These are phyloP conservation scores for Chrysopogon serrulatus DNA, from an alignment of 176 grass and related monocot species.

Conservation along the genomic window DNA sequence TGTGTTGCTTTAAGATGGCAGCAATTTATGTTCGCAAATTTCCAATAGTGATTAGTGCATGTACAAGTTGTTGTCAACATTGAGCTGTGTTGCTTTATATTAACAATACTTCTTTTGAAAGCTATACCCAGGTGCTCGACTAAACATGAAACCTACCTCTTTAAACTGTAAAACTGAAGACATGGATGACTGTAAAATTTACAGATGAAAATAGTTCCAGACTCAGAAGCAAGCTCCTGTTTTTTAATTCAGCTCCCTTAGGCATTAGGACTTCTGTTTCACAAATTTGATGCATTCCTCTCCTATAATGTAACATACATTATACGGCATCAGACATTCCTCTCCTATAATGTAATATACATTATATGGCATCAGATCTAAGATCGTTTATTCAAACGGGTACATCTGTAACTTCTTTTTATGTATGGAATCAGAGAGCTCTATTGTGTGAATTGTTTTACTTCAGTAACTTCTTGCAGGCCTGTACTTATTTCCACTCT, in stretches of 20 bases:
- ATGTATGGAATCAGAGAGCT: constrained; percentile 10
- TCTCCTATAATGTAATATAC: too few relatives aligned
- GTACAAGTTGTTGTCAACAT: not conserved
- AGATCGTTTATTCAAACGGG: not conserved
- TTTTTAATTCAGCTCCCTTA: not conserved
- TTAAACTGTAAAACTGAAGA: not conserved
- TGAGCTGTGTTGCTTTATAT: not conserved
- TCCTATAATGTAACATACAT: constrained; percentile 2
- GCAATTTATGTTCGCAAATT: not conserved
- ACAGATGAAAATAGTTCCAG: not conserved
- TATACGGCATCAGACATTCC: not conserved
- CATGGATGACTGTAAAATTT: not conserved
- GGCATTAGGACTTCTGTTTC: not conserved
- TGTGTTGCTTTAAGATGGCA: not conserved
- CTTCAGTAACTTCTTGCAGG: not conserved
- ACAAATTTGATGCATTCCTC: not conserved
- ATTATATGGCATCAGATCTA: not conserved
- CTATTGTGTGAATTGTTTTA: not conserved
- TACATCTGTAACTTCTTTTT: not conserved
- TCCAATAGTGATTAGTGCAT: not conserved
- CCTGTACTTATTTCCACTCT: not conserved
- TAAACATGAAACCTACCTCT: not conserved
- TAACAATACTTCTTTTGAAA: not conserved
- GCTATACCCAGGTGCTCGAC: not conserved
- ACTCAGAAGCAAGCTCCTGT: not conserved